Base-by-base conservation (phyloP, 148 eudicot genomes). In the Rhododendron molle region DNA sequence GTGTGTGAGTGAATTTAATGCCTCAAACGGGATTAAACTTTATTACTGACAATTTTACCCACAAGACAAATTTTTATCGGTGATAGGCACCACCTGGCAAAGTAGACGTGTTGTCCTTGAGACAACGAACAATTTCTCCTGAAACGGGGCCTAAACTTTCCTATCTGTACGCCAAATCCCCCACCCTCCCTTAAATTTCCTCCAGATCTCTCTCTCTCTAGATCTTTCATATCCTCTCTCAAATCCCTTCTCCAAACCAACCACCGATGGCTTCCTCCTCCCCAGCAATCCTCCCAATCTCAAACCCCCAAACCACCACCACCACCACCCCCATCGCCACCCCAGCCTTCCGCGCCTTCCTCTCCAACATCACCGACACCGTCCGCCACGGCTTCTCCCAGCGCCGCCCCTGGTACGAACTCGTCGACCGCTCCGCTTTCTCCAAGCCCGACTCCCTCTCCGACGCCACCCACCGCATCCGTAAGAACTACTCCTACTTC, bases 271-370 rank as follows among this genome's bases (percentile, higher is more conserved):
- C 89, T 54, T 67, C 91, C 20, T 76, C 87, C 21, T 83, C 91
- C 14, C 91, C 91, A 0, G 78, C 89, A 4, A 67, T 89, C 78
- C 88, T 89, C 58, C 91, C 91, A 5, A 84, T 87, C 72, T 65
- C 89, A 67, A 81, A 60, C 43, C 78, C 86, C 81, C 85, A 83
- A 60, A 32, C 81, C 88, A 44, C 83, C 65, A 15, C 78, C 67
- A n/a, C 58, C 40, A 52, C 38, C 58, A 38, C 52, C n/a, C 67
- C 67, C 67, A 58, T 58, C n/a, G 67, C 67, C 67, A 21, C 69
- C 69, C 69, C 69, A 7, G 69, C 69, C 69, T 20, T 62, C 69
- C 69, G 69, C 28, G 28, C 69, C 69, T 62, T 62, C 69, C 30
- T 62, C 28, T 62, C 69, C 69, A 62, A 62, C 30, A 23, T 62